Conservation (phyloP, 179 eudicot genomes). For the Monotropa hypopitys region DNA sequence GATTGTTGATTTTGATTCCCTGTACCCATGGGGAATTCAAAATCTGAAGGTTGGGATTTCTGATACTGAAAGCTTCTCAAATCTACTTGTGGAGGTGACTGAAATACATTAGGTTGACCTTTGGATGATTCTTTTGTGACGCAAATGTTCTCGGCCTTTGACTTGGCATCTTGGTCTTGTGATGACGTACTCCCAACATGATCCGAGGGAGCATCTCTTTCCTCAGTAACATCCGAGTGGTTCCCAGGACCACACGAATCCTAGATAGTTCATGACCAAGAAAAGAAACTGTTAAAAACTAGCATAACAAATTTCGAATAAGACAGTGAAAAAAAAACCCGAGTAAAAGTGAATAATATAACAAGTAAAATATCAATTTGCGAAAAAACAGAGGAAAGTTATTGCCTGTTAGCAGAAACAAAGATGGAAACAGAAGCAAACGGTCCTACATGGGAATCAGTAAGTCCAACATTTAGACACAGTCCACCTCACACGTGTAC, state of each 20-base stretch:
- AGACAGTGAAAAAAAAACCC: background rate
- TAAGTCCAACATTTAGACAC: background rate
- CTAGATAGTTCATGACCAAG: slow-evolving; percentile 26
- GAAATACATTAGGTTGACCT: slow-evolving; percentile 16
- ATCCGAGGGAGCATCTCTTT: slow-evolving; percentile 31
- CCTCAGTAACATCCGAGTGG: slow-evolving; percentile 72
- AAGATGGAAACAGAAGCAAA: background rate
- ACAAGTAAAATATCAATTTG: background rate
- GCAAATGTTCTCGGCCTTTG: slow-evolving; percentile 12
- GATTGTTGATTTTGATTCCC: slow-evolving; percentile 13
- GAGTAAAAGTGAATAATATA: background rate
- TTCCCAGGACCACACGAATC: slow-evolving; percentile 73
- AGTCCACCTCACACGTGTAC: background rate
- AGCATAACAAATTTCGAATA: background rate
- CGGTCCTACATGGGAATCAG: background rate
- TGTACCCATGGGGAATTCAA: slow-evolving; percentile 17
- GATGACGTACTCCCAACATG: slow-evolving; percentile 11
- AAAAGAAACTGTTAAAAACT: background rate
- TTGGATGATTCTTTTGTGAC: slow-evolving; percentile 15
- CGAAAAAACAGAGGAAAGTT: background rate
- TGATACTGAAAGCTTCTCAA: slow-evolving; percentile 14
- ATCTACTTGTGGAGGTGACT: slow-evolving; percentile 18
- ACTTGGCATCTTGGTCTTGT: slow-evolving; percentile 19
- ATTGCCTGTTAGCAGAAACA: background rate
- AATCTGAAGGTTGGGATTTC: slow-evolving; percentile 24